Evolutionary conservation across 306 rosid species (phyloP).

Genomic region (Glycine tomentella): DNA sequence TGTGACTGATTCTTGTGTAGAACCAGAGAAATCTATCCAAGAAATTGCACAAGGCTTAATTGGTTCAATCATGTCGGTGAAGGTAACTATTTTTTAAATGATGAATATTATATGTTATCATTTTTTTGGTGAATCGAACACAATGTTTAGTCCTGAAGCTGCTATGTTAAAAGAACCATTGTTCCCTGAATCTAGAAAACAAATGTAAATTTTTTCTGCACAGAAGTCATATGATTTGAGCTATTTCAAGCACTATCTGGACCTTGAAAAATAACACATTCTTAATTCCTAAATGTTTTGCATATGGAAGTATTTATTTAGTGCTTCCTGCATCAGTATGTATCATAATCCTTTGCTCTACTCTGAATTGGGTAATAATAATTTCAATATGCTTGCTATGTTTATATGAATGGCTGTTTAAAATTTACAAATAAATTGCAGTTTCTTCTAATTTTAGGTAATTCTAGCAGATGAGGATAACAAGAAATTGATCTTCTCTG

Average conservation of each 20-base stretch:
- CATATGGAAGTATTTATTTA: conserved; percentile 9
- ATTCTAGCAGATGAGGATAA: conserved; percentile 81
- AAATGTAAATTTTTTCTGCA: conserved; percentile 6
- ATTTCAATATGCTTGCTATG: not conserved
- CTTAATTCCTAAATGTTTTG: not conserved
- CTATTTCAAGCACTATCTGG: conserved; percentile 35
- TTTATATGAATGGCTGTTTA: conserved; percentile 30
- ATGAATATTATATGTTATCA: conserved; percentile 10
- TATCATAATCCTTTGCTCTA: conserved; percentile 24
- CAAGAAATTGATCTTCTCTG: conserved; percentile 76
- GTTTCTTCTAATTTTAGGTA: conserved; percentile 65
- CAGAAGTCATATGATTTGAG: conserved; percentile 23
- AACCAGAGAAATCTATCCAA: conserved; percentile 68
- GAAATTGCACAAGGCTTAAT: conserved; percentile 67
- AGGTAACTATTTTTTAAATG: conserved; percentile 58
- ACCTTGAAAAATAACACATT: conserved; percentile 24
- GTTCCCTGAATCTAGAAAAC: conserved; percentile 9
- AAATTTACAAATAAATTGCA: conserved; percentile 44
- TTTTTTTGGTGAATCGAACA: conserved; percentile 9
- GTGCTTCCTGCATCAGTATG: conserved; percentile 19
- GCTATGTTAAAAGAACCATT: not conserved
- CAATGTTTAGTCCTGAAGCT: conserved; percentile 22
- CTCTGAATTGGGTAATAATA: conserved; percentile 3
- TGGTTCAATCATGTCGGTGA: conserved; percentile 66
- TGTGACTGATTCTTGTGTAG: conserved; percentile 50